Percentiles rank a stretch among this genome's conserved stretches.
Conservation (phyloP, 2,329 filamentous ascomycete genomes). For the Beauveria rudraprayagi region DNA sequence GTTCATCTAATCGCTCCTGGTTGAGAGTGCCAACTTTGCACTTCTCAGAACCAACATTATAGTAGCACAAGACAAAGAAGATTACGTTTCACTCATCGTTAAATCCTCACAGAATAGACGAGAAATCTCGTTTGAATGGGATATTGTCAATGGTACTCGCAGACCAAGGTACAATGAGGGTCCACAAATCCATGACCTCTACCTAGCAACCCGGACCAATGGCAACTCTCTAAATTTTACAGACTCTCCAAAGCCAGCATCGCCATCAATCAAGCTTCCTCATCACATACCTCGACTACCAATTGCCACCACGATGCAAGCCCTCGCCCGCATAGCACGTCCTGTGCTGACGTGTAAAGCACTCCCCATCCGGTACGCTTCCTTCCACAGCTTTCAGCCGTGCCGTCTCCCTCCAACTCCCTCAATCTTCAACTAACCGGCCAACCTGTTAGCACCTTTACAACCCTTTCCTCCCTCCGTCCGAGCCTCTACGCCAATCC, state of each 20-base stretch:
- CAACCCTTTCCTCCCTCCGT: constrained; percentile 42
- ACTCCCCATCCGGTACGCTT: constrained; percentile 2
- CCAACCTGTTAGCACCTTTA: constrained; percentile 32
- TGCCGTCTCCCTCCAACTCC: background rate
- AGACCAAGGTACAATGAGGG: background rate
- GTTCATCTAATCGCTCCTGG: too few species aligned
- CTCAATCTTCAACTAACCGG: background rate
- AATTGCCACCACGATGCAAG: constrained; percentile 5
- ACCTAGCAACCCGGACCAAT: background rate
- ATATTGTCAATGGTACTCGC: too few species aligned
- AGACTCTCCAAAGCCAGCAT: constrained; percentile 1
- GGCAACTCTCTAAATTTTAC: background rate
- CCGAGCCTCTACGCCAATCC: constrained; percentile 31
- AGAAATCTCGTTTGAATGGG: too few species aligned
- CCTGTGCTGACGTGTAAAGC: constrained; percentile 1
- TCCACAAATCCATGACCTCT: background rate
- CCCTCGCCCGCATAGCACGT: constrained; percentile 5
- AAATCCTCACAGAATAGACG: too few species aligned
- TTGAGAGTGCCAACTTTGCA: too few species aligned
- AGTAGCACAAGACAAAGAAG: too few species aligned
- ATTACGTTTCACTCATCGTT: too few species aligned
- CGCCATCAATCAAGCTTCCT: background rate
- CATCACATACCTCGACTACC: background rate
- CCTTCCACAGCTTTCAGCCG: background rate
- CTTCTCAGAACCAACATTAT: too few species aligned